These are phyloP conservation scores for Phytophthora fragariaefolia DNA, from an alignment of 352 stramenopile species.

Conservation along the genomic window DNA sequence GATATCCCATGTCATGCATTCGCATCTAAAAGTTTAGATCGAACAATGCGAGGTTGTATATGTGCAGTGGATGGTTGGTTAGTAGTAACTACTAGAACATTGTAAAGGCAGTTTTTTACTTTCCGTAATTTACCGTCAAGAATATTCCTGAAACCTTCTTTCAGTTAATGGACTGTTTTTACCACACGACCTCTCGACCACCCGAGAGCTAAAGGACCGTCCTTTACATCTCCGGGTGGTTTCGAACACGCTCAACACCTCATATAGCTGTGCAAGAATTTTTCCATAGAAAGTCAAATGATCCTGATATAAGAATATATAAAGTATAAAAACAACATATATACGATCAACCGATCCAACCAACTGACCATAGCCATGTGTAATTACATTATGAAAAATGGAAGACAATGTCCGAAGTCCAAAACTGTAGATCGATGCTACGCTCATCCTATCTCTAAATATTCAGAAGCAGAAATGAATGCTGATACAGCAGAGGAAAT, in stretches of 20 bases:
- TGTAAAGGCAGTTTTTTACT: no score
- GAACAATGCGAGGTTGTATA: not conserved
- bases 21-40: constrained; percentile 1
- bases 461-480: constrained; percentile 5
- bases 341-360: not conserved
- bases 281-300: not conserved
- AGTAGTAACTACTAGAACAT: no score
- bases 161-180: no score
- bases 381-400: constrained; percentile 22
- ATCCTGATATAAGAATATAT: not conserved
- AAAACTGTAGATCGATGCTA: constrained; percentile 14
- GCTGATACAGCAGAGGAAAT: constrained; percentile 11
- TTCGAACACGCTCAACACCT: no score
- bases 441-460: constrained; percentile 5
- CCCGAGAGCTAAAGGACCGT: no score
- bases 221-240: no score
- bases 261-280: no score
- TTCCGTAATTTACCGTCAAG: no score
- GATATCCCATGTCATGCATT: not conserved
- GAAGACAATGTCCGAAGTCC: constrained; percentile 2
- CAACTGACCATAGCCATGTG: constrained; percentile 5
- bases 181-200: no score
- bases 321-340: not conserved
- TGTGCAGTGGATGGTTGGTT: no score
- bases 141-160: no score